Evolutionary conservation across 192 early-diverging fungal species (phyloP).

Genomic region (Anaeromyces robustus): DNA sequence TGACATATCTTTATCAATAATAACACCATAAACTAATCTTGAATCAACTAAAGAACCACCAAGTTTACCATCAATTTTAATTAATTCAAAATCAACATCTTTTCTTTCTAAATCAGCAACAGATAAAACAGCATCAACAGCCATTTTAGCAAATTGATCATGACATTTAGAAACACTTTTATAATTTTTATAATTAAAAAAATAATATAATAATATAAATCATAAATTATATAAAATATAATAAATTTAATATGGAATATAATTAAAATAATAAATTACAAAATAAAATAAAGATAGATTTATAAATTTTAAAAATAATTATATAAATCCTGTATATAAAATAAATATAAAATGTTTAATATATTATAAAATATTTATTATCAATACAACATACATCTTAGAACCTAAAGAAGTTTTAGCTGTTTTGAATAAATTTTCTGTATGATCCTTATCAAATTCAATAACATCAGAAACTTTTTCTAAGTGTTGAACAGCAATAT

Average conservation of each 20-base stretch:
- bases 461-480: constrained; percentile 86
- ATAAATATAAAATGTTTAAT: neutral
- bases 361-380: too few species aligned
- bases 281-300: too few species aligned
- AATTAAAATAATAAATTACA: too few species aligned
- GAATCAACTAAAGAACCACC: constrained; percentile 93
- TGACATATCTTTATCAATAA: constrained; percentile 99
- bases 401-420: constrained; percentile 95
- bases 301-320: too few species aligned
- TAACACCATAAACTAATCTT: constrained; percentile 84
- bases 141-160: constrained; percentile 94
- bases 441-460: constrained; percentile 65
- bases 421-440: constrained; percentile 72
- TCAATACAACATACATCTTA: constrained; percentile 61
- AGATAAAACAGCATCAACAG: constrained; percentile 90
- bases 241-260: too few species aligned
- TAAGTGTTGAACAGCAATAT: constrained; percentile 79
- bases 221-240: constrained; percentile 4
- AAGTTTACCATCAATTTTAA: constrained; percentile 98
- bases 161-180: constrained; percentile 91
- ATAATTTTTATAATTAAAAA: neutral
- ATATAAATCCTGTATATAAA: too few species aligned
- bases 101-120: constrained; percentile 97
- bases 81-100: constrained; percentile 99
- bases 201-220: constrained; percentile 2